Percentiles rank a stretch among this genome's conserved stretches.
Conservation (phyloP, 768 basidiomycete species). For the Xerocomellus intermedius region DNA sequence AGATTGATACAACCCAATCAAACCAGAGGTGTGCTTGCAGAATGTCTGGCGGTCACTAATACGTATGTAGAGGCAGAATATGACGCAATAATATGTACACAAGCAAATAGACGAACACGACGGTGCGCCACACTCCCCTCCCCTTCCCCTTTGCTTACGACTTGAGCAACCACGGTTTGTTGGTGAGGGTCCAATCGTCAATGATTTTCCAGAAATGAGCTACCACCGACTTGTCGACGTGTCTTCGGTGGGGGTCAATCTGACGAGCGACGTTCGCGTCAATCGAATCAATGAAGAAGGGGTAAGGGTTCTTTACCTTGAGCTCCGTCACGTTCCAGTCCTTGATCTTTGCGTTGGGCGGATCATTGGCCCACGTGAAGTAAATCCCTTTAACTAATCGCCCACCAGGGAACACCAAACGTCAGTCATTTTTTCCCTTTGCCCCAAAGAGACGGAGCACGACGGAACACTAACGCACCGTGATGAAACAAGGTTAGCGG, state of each 20-base stretch:
- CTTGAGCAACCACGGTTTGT: constrained; percentile 76
- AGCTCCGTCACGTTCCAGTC: constrained; percentile 98
- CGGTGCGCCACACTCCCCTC: neutral
- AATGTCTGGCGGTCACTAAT: neutral
- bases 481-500: constrained; percentile 91
- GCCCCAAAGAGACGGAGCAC: neutral
- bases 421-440: neutral
- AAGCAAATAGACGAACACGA: neutral
- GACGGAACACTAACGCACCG: constrained; percentile 44
- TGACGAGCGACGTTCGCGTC: constrained; percentile 28
- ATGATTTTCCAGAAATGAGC: constrained; percentile 95
- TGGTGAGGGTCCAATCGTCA: constrained; percentile 77
- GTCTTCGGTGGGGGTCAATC: constrained; percentile 89
- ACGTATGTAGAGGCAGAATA: neutral
- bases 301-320: constrained; percentile 49
- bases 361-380: constrained; percentile 92
- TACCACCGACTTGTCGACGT: constrained; percentile 92
- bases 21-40: no score
- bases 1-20: neutral
- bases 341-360: constrained; percentile 82
- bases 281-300: neutral
- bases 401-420: neutral
- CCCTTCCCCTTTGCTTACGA: constrained; percentile 23
- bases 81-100: neutral
- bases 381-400: constrained; percentile 88